These are phyloP conservation scores for Neonothopanus nambi DNA, from an alignment of 1,284 basidiomycete genomes.

Conservation along the genomic window DNA sequence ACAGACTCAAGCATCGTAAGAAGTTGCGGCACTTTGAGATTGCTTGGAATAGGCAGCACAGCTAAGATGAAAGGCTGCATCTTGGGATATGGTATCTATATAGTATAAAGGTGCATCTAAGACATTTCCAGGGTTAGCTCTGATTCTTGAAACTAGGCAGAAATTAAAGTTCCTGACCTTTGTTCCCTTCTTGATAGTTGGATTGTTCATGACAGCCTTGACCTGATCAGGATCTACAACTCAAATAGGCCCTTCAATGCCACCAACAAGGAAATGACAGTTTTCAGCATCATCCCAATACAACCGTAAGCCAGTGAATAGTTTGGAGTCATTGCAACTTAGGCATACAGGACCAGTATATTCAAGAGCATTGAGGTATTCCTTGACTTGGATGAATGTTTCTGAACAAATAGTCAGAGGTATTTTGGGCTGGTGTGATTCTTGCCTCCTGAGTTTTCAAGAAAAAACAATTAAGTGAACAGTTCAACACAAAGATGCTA, in stretches of 20 bases:
- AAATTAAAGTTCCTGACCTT: too few species aligned
- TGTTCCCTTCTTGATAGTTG: slow-evolving; percentile 17
- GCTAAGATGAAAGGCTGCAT: slow-evolving; percentile 28
- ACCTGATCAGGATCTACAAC: slow-evolving; percentile 20
- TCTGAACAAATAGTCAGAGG: neutral
- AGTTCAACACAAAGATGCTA: too few species aligned
- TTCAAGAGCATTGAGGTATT: slow-evolving; percentile 15
- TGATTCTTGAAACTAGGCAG: too few species aligned
- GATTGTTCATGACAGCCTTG: slow-evolving; percentile 13
- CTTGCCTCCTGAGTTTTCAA: neutral
- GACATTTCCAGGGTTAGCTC: too few species aligned
- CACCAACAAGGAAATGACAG: slow-evolving; percentile 27
- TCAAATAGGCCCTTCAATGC: slow-evolving; percentile 18
- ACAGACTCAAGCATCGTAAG: slow-evolving; percentile 14
- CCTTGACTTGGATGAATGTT: slow-evolving; percentile 19
- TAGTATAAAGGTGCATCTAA: slow-evolving; percentile 27
- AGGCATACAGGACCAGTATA: slow-evolving; percentile 27
- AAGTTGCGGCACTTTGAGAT: slow-evolving; percentile 20
- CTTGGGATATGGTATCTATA: slow-evolving; percentile 26
- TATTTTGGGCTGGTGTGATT: neutral
- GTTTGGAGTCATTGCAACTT: slow-evolving; percentile 33
- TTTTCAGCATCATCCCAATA: slow-evolving; percentile 23
- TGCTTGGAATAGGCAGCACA: slow-evolving; percentile 25
- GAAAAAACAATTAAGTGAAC: too few species aligned
- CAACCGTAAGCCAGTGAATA: slow-evolving; percentile 20